Evolutionary conservation across 495 filamentous ascomycete genomes (phyloP), one percentile per base, ranked within the genome.

Genomic region (Aspergillus indologenus): DNA sequence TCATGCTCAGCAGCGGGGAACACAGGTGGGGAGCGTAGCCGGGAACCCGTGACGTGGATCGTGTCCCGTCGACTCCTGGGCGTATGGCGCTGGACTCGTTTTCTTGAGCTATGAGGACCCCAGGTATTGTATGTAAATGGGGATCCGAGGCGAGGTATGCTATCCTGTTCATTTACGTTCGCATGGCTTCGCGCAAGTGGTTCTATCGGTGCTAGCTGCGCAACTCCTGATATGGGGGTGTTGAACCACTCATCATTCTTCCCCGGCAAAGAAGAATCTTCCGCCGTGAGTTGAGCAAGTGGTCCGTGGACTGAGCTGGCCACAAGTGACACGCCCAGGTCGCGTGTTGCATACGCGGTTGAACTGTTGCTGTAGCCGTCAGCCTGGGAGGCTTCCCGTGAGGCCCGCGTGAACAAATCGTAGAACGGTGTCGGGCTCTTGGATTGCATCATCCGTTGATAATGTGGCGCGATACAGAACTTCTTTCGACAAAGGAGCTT

Each of bases 281-380:
- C 71, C 43, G 75, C 68, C n/a, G 83, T 71, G 31, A 90, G 68
- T 60, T 82, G 80, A 19, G 90, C 83, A 53, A 98, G 70, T 0
- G 89, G 86, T 46, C 84, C 88, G 34, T 87, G 81, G 15, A 92
- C 82, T 9, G 89, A 89, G 71, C 89, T 92, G 19, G 91, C 81
- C 4, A 85, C 82, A 40, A 98, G 83, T 40, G 94, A 97, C 42
- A 96, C 75, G 45, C 90, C 87, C 75, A 98, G 88, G 55, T 94
- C 91, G 45, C 89, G 87, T 12, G 88, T 90, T 3, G 85, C 75
- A 66, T 85, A 87, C 21, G 77, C 66, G 17, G 73, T 60, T 17
- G 72, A 68, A n/a, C 57, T 65, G 15, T 61, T 68, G 18, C 65
- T 58, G 23, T 71, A 52, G 62, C 54, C 56, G 54, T 65, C 66